Base-by-base conservation (phyloP, 2,329 filamentous ascomycete genomes). In the Xylariaceae sp. region DNA sequence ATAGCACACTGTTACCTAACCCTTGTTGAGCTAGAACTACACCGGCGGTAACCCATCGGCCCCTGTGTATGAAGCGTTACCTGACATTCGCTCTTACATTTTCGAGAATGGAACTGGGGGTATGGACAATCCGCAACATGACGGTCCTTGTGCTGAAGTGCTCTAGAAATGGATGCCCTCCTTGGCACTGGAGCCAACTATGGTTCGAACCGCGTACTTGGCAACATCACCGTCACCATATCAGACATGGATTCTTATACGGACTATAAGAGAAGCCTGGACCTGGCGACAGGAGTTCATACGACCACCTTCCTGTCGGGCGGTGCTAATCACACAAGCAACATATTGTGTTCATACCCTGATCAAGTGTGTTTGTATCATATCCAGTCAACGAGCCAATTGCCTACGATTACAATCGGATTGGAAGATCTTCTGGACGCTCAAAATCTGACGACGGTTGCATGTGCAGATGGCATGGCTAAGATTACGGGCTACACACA, bases 71-170 rank as follows among this genome's bases (percentile, higher is more conserved):
- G 53, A 64, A 6, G 64, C 65, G 30, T 52, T 78, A 0, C 63
- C 68, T 1, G 69, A 65, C 0, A 75, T 77, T 5, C 64, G 74
- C n/a, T 63, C 72, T 3, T 67, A 59, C 53, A 77, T 78, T 14
- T 78, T 76, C 40, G 58, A 70, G 15, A 75, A 77, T 44, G 74
- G 73, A 6, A 76, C 70, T 0, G 75, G 75, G n/a, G 71, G 71
- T 65, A 63, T 59, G 54, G 49, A 32, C 6, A 6, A 3, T 5
- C 12, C 15, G 5, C 17, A 3, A 33, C 31, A 40, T 40, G 39
- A 6, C 11, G 1, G 9, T 27, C 7, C 22, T 27, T 7, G 7
- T 4, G 22, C 22, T 27, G 7, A 27, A 4, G 7, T 7, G 22
- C 33, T 31, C 1, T 10, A 57, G 54, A 52, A 30, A 41, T 55